These are phyloP conservation scores for Petasospora rhodanensis DNA, from an alignment of 1,139 yeast species.

Conservation along the genomic window DNA sequence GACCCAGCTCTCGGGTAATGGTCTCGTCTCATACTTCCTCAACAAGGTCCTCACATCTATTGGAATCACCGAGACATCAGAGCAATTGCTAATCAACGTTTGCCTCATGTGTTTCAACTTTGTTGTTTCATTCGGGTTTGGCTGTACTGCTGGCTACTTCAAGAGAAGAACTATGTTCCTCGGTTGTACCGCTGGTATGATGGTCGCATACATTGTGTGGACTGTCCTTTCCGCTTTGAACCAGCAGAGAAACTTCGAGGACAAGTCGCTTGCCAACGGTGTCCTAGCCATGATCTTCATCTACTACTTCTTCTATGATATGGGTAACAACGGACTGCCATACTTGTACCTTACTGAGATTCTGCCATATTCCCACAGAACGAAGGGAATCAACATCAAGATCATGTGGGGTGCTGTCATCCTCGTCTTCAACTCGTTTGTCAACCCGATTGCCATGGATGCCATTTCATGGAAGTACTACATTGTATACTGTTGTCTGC, in stretches of 20 bases:
- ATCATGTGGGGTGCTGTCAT: slow-evolving; percentile 29
- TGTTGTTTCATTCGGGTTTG: slow-evolving; percentile 10
- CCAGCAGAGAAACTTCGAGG: slow-evolving; percentile 15
- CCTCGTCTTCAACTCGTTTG: slow-evolving; percentile 40
- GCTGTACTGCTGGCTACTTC: slow-evolving; percentile 10
- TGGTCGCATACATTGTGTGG: slow-evolving; percentile 31
- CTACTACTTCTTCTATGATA: slow-evolving; percentile 29
- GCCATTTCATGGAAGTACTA: slow-evolving; percentile 56
- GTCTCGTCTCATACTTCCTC: slow-evolving; percentile 48
- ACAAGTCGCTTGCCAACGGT: slow-evolving; percentile 12
- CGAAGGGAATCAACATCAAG: slow-evolving; percentile 30
- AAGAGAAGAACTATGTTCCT: slow-evolving; percentile 33
- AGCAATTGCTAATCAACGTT: slow-evolving; percentile 42
- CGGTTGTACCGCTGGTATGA: slow-evolving; percentile 28
- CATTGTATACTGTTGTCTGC: slow-evolving; percentile 42
- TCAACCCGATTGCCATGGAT: slow-evolving; percentile 56
- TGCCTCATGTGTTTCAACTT: slow-evolving; percentile 19
- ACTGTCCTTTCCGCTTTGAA: slow-evolving; percentile 31
- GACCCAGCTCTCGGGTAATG: slow-evolving; percentile 50
- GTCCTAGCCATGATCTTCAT: slow-evolving; percentile 34
- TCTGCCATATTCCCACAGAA: slow-evolving; percentile 33
- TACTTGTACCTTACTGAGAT: slow-evolving; percentile 34
- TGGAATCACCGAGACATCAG: slow-evolving; percentile 40
- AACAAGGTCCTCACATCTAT: slow-evolving; percentile 43
- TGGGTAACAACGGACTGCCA: slow-evolving; percentile 29